Evolutionary conservation across 768 basidiomycete species (phyloP), one percentile per base, ranked within the genome.

Genomic region (Lactarius deliciosus): DNA sequence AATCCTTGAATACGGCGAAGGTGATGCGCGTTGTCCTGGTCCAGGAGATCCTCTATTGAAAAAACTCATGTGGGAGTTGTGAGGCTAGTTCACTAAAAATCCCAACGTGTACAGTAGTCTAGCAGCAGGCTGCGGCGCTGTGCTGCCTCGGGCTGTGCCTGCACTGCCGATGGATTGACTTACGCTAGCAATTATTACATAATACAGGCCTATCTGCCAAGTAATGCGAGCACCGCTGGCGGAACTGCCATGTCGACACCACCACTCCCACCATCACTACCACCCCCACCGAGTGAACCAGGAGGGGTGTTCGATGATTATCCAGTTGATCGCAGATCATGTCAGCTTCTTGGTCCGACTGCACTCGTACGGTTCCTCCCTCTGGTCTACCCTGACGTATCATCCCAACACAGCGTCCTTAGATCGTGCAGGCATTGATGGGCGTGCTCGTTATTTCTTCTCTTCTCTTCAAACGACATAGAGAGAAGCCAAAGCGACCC

Each of bases 391-490:
- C 34, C 38, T 16, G 18, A 53, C 30, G 38, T 32, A 30, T 66
- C 66, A 25, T 64, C 6, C 57, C 69, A 68, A 43, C 62, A 28
- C 30, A 50, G 20, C 34, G 18, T n/a, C 61, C 59, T 32, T 61
- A 93, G 91, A 78, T 89, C 62, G 90, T 94, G 22, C 92, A 98
- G 78, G 90, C 75, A 3, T 81, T 93, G 25, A 89, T 98, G 89
- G 96, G 94, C n/a, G 76, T 94, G 20, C 78, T 98, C 36, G 95
- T 96, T n/a, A 82, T 98, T 38, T 80, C 87, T 20, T 94, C 93
- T 2, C 81, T 98, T 57, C 83, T 98, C 5, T 87, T 88, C 73
- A 98, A 98, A 75, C 82, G 96, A 64, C 91, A 96, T 64, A 81
- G 91, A 70, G 96, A 98, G 78, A 80, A 82, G 32, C 88, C 87